These are phyloP conservation scores for Byssochlamys sp. DNA, from an alignment of 2,329 filamentous ascomycete species.

Conservation along the genomic window DNA sequence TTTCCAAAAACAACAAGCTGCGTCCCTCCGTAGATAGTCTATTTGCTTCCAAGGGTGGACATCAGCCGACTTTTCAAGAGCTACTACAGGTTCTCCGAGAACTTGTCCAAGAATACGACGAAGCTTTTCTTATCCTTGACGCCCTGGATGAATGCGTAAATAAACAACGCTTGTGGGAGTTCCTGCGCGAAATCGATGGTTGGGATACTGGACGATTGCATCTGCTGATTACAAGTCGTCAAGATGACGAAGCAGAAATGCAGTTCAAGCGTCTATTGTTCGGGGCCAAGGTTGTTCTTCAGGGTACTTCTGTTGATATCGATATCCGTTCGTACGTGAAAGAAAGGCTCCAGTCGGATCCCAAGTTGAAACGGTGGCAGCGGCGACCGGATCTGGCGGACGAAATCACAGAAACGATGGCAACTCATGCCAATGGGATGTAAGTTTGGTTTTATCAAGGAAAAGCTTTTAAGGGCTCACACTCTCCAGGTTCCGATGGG, in stretches of 20 bases:
- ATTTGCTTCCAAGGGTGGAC: constrained; percentile 9
- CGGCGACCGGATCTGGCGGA: constrained; percentile 2
- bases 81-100: constrained; percentile 14
- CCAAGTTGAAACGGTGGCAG: constrained; percentile 3
- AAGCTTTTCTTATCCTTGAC: constrained; percentile 9
- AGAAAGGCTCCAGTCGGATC: constrained; percentile 4
- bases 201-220: constrained; percentile 3
- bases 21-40: too few species aligned
- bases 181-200: constrained; percentile 1
- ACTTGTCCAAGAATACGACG: constrained; percentile 16
- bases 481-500: constrained; percentile 15
- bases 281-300: constrained; percentile 3
- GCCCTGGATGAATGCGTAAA: constrained; percentile 12
- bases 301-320: constrained; percentile 6
- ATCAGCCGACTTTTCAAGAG: constrained; percentile 13
- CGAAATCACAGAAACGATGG: background rate
- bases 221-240: constrained; percentile 7
- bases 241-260: constrained; percentile 9
- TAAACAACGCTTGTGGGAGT: constrained; percentile 2
- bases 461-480: too few species aligned
- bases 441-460: constrained; percentile 1
- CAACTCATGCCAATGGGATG: constrained; percentile 7
- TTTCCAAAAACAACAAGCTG: constrained; percentile 7
- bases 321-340: constrained; percentile 9
- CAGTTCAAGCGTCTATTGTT: background rate